Conservation (phyloP, 2,329 filamentous ascomycete species). For the Cladosporium sp. region DNA sequence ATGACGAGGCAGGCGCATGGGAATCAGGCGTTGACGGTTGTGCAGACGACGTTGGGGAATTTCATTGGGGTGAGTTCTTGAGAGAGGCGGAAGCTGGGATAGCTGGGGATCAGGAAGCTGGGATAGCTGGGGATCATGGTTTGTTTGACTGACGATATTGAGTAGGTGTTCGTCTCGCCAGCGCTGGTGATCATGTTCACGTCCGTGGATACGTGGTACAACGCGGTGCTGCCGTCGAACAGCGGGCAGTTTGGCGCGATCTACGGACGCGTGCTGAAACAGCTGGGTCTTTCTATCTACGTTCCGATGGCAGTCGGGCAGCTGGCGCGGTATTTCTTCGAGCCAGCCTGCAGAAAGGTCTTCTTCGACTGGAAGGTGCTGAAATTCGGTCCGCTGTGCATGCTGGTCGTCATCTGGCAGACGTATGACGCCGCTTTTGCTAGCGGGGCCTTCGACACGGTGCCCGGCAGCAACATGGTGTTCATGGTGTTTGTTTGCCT, state of each 20-base stretch:
- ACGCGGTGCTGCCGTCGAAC: constrained; percentile 50
- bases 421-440: constrained; percentile 62
- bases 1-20: constrained; percentile 65
- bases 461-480: constrained; percentile 55
- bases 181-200: constrained; percentile 58
- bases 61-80: constrained; percentile 49
- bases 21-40: constrained; percentile 41
- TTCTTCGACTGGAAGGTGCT: constrained; percentile 41
- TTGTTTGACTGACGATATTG: no score
- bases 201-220: constrained; percentile 47
- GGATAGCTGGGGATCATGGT: no score
- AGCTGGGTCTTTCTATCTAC: constrained; percentile 61
- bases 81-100: no score
- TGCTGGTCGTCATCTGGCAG: constrained; percentile 54
- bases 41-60: constrained; percentile 66
- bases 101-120: no score
- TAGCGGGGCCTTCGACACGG: constrained; percentile 53
- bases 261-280: constrained; percentile 61
- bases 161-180: constrained; percentile 57
- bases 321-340: constrained; percentile 50
- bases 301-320: constrained; percentile 59
- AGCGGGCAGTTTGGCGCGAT: constrained; percentile 52
- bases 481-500: constrained; percentile 64
- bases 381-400: constrained; percentile 40
- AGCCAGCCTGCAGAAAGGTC: constrained; percentile 49